Evolutionary conservation across 2,329 filamentous ascomycete species (phyloP), one percentile per base, ranked within the genome.

Genomic region (Sarocladium brachiariae): DNA sequence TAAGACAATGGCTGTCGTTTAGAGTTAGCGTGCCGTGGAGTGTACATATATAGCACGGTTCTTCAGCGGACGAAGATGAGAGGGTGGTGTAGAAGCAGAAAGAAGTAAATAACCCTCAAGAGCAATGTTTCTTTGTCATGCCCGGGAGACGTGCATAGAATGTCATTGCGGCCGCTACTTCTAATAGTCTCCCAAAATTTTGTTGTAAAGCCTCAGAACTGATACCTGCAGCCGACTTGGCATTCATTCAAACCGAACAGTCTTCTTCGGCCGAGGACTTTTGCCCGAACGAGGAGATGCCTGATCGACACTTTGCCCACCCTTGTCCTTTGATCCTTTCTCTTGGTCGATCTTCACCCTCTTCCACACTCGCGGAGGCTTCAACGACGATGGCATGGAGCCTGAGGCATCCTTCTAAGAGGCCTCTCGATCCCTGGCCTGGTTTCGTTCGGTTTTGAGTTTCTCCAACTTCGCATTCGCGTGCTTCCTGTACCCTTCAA

Each of bases 21-120:
- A 47, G 43, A 47, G 43, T 31, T 54, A 49, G 52, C 54, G 53
- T 59, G 51, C 53, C 51, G 53, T 37, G 50, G 53, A 43, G 52
- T 49, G 46, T 49, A 49, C n/a, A n/a, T 19, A 49, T 49, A 49
- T 47, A 47, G 43, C 43, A 47, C 43, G 43, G 4, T 16, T 49
- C 23, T 47, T 30, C 43, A 47, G 43, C 43, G 24, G 25, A 43
- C 37, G 51, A 35, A 23, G 13, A 27, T 30, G 34, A 18, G 27
- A 37, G 21, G 25, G 45, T 55, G 57, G 53, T 65, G 62, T 63
- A 69, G 61, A 59, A 67, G 62, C 30, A 49, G 43, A 47, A 47
- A 34, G 25, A 47, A 47, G 46, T 49, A 35, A 49, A 49, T 49
- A 49, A 49, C 30, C 23, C 19, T 64, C 59, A 65, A 63, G 54